These are phyloP conservation scores for Peronospora farinosa DNA, from an alignment of 352 stramenopile genomes.

Conservation along the genomic window DNA sequence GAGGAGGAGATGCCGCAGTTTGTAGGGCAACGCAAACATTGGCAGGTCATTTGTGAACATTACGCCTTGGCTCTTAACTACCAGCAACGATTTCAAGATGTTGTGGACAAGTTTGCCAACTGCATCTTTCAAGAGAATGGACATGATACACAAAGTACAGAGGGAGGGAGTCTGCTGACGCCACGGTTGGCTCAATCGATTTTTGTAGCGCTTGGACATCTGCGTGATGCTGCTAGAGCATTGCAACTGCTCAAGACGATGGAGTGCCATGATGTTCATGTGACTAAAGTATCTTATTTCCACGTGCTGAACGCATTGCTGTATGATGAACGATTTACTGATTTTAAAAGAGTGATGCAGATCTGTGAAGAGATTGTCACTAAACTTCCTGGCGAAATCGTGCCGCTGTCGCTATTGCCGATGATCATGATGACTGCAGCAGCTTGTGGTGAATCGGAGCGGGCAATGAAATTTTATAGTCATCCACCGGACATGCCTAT, in stretches of 20 bases:
- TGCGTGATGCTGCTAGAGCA: constrained; percentile 29
- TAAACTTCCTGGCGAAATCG: constrained; percentile 25
- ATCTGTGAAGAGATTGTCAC: constrained; percentile 51
- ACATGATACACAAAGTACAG: background rate
- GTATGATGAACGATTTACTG: constrained; percentile 37
- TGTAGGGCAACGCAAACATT: constrained; percentile 34
- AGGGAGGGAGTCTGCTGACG: constrained; percentile 28
- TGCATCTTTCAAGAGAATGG: constrained; percentile 10
- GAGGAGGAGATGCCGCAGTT: constrained; percentile 53
- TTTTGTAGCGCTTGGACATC: constrained; percentile 45
- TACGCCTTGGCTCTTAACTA: constrained; percentile 46
- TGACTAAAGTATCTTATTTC: constrained; percentile 53
- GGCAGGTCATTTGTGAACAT: constrained; percentile 42
- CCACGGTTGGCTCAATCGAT: constrained; percentile 40
- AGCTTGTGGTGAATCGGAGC: constrained; percentile 42
- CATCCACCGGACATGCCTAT: constrained; percentile 35
- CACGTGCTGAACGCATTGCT: constrained; percentile 52
- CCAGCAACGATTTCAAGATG: constrained; percentile 46
- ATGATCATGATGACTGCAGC: constrained; percentile 55
- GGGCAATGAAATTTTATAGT: constrained; percentile 60
- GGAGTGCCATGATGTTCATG: constrained; percentile 24
- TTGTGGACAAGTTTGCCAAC: constrained; percentile 39
- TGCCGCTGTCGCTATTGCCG: constrained; percentile 52
- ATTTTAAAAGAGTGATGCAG: constrained; percentile 47
- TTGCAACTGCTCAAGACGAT: constrained; percentile 36